Percentiles rank a stretch among this genome's conserved stretches.
phyloP scores from a whole-genome alignment of 495 filamentous ascomycete species.

The Annulohypoxylon maeteangense region DNA sequence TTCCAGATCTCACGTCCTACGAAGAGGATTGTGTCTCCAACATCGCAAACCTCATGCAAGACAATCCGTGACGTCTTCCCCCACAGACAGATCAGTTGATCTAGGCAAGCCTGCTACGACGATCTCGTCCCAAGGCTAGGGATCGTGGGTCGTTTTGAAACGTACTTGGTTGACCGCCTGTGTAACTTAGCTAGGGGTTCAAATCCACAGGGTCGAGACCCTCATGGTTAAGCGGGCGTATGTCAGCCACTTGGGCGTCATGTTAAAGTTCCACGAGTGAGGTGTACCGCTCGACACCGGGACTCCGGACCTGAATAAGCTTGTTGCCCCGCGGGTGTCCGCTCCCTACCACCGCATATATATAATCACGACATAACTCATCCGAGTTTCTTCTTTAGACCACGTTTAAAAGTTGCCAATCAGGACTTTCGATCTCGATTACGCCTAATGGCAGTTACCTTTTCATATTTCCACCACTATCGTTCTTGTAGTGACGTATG shows the following conservation, averaged over 20 bases:
- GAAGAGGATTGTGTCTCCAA: not conserved
- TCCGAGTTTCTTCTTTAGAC: slow-evolving; percentile 19
- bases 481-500: not conserved
- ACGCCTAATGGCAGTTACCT: slow-evolving; percentile 5
- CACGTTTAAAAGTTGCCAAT: not conserved
- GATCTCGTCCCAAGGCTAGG: slow-evolving; percentile 27
- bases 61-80: not conserved
- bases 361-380: slow-evolving; percentile 19
- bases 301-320: slow-evolving; percentile 21
- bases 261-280: slow-evolving; percentile 8
- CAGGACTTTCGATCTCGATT: not conserved
- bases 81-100: slow-evolving; percentile 19
- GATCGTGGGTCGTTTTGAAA: slow-evolving; percentile 30
- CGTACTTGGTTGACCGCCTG: slow-evolving; percentile 9
- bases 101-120: slow-evolving; percentile 10
- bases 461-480: not conserved
- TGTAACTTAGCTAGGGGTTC: slow-evolving; percentile 16
- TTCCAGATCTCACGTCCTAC: slow-evolving; percentile 10
- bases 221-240: slow-evolving; percentile 20
- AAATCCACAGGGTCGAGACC: slow-evolving; percentile 10
- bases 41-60: not conserved
- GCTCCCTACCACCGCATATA: slow-evolving; percentile 25
- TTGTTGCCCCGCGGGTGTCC: slow-evolving; percentile 28
- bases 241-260: slow-evolving; percentile 32
- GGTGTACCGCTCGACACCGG: slow-evolving; percentile 32